Base-by-base conservation (phyloP, 768 basidiomycete genomes). In the Tulasnella sp. region DNA sequence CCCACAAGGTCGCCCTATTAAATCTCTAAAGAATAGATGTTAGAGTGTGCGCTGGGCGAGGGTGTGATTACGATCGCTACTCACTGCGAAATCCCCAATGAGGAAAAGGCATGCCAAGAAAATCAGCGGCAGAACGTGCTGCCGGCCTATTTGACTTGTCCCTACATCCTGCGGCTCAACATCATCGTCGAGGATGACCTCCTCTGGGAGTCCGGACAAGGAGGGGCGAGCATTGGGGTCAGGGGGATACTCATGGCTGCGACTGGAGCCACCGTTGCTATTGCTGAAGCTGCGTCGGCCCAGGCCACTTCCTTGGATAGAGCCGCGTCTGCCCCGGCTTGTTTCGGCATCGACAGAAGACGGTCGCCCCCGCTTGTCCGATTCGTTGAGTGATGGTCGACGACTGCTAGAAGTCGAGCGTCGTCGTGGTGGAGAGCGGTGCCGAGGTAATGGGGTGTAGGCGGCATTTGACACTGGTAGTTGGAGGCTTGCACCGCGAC, bases 341-440 rank as follows among this genome's bases (percentile, higher is more conserved):
- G 27, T 71, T 38, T 74, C 62, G 12, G n/a, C 62, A 68, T 39
- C 72, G 38, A 46, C 38, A 31, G 72, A 24, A 19, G 39, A 9
- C 1, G 18, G 16, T 16, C 39, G 21, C 21, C 27, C 27, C n/a
- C 72, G 38, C 14, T 74, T 74, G 39, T 74, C 72, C 24, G 24
- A n/a, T 12, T 10, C 44, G 72, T 74, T 46, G 72, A 74, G 38
- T 39, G 44, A 46, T 3, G 72, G 8, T n/a, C 72, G 44, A 27
- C 38, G 72, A 38, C 39, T 74, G 38, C 72, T 74, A 10, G 39
- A 40, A 4, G 44, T 46, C 38, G 72, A 74, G 36, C 72, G 39
- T 74, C 72, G 39, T 74, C 72, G 44, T 12, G 44, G 24, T 74
- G 72, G 72, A 46, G 38, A 74, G 14, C 44, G 38, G n/a, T 74